A percentile compares a stretch with the other conserved stretches of the same genome.
These are phyloP conservation scores for Saraca asoca DNA, from an alignment of 331 rosid genomes.

Conservation along the genomic window DNA sequence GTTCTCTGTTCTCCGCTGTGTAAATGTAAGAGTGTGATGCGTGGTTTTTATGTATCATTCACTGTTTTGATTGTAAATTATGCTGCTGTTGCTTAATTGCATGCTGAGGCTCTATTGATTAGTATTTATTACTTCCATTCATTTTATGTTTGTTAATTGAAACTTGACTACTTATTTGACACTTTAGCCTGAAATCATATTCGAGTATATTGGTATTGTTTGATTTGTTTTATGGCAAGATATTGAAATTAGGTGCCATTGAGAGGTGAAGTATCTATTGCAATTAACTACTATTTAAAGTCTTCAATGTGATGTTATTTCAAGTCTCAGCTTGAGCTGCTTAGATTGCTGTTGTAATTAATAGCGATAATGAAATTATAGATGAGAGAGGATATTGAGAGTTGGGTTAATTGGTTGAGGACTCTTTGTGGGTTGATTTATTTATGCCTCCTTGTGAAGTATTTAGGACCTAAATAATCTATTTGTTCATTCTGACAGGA, in stretches of 20 bases:
- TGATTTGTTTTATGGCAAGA: neutral
- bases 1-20: too few relatives aligned
- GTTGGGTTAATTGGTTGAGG: neutral
- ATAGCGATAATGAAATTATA: neutral
- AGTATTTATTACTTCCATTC: neutral
- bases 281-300: neutral
- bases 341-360: neutral
- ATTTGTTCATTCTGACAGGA: conserved; percentile 21
- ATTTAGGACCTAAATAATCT: neutral
- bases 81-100: neutral
- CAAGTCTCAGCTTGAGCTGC: too few relatives aligned
- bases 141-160: neutral
- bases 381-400: neutral
- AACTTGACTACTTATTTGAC: too few relatives aligned
- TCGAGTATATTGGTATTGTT: neutral
- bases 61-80: neutral
- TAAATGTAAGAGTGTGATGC: too few relatives aligned
- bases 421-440: neutral
- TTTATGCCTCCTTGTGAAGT: neutral
- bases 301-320: neutral
- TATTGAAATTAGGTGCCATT: too few relatives aligned
- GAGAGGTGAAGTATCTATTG: neutral
- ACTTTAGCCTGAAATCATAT: neutral
- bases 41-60: too few relatives aligned
- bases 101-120: neutral